Conservation (phyloP, 805 yeast species). For the Sungouiozyma ichnusensis region DNA sequence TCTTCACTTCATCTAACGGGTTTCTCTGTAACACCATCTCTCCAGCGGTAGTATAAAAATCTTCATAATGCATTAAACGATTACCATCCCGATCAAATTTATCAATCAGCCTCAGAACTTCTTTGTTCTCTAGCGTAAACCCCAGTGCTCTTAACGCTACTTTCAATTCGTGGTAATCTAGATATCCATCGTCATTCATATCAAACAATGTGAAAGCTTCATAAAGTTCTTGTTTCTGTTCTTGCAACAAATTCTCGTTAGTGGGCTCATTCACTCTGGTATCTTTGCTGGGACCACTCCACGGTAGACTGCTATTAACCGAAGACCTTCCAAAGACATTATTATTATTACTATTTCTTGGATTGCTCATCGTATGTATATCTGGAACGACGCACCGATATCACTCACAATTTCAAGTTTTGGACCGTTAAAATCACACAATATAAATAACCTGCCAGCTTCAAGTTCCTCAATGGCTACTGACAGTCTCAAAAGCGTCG, state of each 20-base stretch:
- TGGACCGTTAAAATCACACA: no score
- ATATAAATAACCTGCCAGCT: no score
- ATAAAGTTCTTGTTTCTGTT: conserved; percentile 81
- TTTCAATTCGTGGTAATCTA: conserved; percentile 88
- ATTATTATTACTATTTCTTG: conserved; percentile 1
- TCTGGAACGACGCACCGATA: no score
- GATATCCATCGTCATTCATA: conserved; percentile 78
- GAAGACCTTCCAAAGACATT: conserved; percentile 2
- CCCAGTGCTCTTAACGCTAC: conserved; percentile 93
- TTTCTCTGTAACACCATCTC: conserved; percentile 77
- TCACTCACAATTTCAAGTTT: no score
- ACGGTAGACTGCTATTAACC: neutral
- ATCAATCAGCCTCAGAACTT: conserved; percentile 63
- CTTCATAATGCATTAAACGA: conserved; percentile 68
- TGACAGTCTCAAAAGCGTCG: no score
- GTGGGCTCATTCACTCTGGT: conserved; percentile 14
- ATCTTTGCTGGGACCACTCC: neutral
- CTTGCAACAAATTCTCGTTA: conserved; percentile 55
- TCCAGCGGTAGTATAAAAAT: conserved; percentile 64
- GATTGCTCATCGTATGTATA: neutral
- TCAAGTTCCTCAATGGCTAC: no score
- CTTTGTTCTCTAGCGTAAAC: conserved; percentile 68
- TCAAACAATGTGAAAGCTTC: conserved; percentile 91
- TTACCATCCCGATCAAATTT: conserved; percentile 60
- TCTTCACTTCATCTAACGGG: conserved; percentile 80